Conservation (phyloP, 352 stramenopile species). For the Aphanomyces invadans region DNA sequence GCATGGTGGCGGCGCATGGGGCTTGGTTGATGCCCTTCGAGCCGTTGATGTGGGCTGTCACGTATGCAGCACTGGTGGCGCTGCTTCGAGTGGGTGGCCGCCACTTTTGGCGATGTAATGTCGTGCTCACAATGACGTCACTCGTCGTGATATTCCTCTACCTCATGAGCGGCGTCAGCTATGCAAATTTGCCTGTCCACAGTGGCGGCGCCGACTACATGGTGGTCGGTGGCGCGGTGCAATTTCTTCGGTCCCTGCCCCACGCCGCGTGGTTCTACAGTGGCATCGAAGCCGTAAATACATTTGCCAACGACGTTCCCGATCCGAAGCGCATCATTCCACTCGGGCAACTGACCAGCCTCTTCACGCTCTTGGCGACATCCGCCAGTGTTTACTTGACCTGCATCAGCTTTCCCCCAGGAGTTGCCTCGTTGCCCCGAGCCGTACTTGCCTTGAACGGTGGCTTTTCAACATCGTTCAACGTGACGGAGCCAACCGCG, state of each 20-base stretch:
- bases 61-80: slow-evolving; percentile 27
- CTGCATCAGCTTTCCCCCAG: slow-evolving; percentile 26
- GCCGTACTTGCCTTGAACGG: slow-evolving; percentile 11
- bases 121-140: slow-evolving; percentile 30
- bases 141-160: slow-evolving; percentile 33
- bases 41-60: slow-evolving; percentile 28
- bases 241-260: slow-evolving; percentile 30
- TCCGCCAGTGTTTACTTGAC: slow-evolving; percentile 28
- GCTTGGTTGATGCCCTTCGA: slow-evolving; percentile 20
- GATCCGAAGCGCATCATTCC: slow-evolving; percentile 38
- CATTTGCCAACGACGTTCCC: slow-evolving; percentile 32
- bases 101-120: slow-evolving; percentile 34
- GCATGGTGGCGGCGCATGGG: slow-evolving; percentile 28
- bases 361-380: slow-evolving; percentile 26
- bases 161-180: slow-evolving; percentile 28
- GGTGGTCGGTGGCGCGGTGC: slow-evolving; percentile 22
- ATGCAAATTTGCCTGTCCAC: slow-evolving; percentile 27
- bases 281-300: slow-evolving; percentile 30
- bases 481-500: slow-evolving; percentile 26
- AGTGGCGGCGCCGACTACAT: slow-evolving; percentile 25
- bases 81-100: slow-evolving; percentile 28
- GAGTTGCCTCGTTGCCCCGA: not conserved
- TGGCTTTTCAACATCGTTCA: slow-evolving; percentile 17
- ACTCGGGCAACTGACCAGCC: slow-evolving; percentile 35
- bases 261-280: slow-evolving; percentile 35